These are phyloP conservation scores for Usnea hakonensis DNA, from an alignment of 495 filamentous ascomycete genomes.

Conservation along the genomic window DNA sequence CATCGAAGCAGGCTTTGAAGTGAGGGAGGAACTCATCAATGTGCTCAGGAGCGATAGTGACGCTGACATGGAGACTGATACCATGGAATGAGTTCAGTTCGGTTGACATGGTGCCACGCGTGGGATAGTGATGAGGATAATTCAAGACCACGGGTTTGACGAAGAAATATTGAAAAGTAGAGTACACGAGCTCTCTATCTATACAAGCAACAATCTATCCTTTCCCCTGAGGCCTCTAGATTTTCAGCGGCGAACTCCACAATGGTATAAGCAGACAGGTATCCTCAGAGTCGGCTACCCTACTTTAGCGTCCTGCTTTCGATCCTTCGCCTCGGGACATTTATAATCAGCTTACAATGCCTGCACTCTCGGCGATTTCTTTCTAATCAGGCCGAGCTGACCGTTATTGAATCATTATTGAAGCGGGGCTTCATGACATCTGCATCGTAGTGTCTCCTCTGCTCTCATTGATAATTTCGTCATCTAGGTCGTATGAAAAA, in stretches of 20 bases:
- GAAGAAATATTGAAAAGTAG: not conserved
- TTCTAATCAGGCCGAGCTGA: not conserved
- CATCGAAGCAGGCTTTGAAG: conserved; percentile 35
- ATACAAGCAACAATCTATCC: not conserved
- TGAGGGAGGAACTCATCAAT: conserved; percentile 35
- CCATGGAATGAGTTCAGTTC: not conserved
- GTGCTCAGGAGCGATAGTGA: conserved; percentile 38
- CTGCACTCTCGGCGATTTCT: not conserved
- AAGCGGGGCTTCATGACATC: no score
- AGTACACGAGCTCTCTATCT: not conserved
- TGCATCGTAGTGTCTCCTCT: no score
- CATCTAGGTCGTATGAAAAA: no score
- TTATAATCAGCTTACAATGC: not conserved
- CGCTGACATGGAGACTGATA: conserved; percentile 34
- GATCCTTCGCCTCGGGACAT: not conserved
- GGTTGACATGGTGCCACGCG: not conserved
- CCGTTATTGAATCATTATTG: no score
- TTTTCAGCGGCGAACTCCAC: not conserved
- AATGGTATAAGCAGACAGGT: not conserved
- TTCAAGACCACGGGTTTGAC: not conserved
- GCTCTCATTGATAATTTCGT: no score
- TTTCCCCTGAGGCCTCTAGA: not conserved
- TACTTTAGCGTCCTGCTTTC: no score
- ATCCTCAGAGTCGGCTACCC: not conserved
- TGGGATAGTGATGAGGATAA: not conserved